Evolutionary conservation across 148 eudicot species (phyloP), one percentile per base, ranked within the genome.

Genomic region (Nepenthes gracilis): DNA sequence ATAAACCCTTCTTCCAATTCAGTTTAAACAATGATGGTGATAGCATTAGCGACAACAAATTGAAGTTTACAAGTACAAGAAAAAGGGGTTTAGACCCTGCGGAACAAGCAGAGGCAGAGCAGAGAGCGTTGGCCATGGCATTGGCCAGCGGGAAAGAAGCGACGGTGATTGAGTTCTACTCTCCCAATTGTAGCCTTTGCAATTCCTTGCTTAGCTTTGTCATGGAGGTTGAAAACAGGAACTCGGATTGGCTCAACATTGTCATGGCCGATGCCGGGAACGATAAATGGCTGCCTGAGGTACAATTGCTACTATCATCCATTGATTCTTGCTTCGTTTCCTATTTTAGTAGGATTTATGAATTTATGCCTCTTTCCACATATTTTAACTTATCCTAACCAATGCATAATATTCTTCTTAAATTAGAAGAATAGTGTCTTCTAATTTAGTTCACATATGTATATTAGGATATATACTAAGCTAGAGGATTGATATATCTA

Each of bases 211-310:
- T 81, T n/a, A 61, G 55, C 32, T 93, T 89, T 73, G 96, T 89
- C 11, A 4, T 35, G 56, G 92, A 93, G 57, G 77, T 93, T 49
- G 95, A 89, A 77, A 84, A 67, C 48, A 74, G 85, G 69, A 88
- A 93, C 62, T 64, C 74, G 23, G 80, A 84, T 51, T 93, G 98
- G 98, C 87, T 93, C 15, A 85, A 81, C 54, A 70, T 93, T 63
- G 96, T 84, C 47, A 82, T 88, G 95, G 98, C 81, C 58, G 99
- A 93, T 77, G 96, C 96, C 0, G 99, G 86, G 76, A 93, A 93
- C 58, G 84, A 82, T 10, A 70, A 65, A 38, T 93, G 99, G 99
- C 61, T 86, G 55, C 99, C 96, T 52, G 99, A 93, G 99, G 99
- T 93, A 57, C 23, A 23, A 23, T 23, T 0, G 23, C 23, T 23